Conservation (phyloP, 371 early-diverging fungal genomes). For the Choanephora cucurbitarum region DNA sequence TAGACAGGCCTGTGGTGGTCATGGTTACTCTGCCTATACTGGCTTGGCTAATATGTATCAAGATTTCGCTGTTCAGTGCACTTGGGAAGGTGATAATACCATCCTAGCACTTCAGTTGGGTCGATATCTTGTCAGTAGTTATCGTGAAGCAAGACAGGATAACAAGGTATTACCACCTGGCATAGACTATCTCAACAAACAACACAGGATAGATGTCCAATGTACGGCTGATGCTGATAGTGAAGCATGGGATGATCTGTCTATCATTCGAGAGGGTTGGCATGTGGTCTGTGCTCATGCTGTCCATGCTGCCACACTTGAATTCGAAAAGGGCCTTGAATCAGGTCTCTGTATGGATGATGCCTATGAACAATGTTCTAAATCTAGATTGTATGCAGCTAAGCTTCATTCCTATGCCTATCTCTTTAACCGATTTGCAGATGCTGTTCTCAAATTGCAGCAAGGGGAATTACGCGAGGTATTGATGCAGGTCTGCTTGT, state of each 20-base stretch:
- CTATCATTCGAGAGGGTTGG: conserved; percentile 79
- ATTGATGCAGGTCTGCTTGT: conserved; percentile 67
- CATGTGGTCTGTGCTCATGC: conserved; percentile 82
- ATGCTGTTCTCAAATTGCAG: conserved; percentile 61
- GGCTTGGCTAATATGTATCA: conserved; percentile 85
- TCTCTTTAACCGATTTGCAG: conserved; percentile 83
- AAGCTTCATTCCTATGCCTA: conserved; percentile 85
- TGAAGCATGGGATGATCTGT: conserved; percentile 51
- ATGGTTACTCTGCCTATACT: conserved; percentile 91
- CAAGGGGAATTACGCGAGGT: conserved; percentile 48
- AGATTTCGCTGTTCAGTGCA: conserved; percentile 93
- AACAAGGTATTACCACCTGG: conserved; percentile 80
- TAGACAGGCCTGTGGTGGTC: conserved; percentile 89
- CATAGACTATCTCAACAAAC: conserved; percentile 75
- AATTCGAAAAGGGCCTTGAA: conserved; percentile 71
- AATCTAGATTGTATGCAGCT: conserved; percentile 82
- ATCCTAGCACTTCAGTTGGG: conserved; percentile 89
- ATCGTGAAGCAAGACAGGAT: conserved; percentile 69
- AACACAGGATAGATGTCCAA: conserved; percentile 49
- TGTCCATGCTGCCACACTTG: conserved; percentile 79
- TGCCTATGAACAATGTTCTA: conserved; percentile 86
- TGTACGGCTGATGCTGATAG: conserved; percentile 58
- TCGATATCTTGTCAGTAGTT: conserved; percentile 83
- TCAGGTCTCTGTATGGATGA: conserved; percentile 73
- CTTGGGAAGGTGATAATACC: conserved; percentile 94